Conservation (phyloP, 1,284 basidiomycete species). For the Rhodotorula sp. region DNA sequence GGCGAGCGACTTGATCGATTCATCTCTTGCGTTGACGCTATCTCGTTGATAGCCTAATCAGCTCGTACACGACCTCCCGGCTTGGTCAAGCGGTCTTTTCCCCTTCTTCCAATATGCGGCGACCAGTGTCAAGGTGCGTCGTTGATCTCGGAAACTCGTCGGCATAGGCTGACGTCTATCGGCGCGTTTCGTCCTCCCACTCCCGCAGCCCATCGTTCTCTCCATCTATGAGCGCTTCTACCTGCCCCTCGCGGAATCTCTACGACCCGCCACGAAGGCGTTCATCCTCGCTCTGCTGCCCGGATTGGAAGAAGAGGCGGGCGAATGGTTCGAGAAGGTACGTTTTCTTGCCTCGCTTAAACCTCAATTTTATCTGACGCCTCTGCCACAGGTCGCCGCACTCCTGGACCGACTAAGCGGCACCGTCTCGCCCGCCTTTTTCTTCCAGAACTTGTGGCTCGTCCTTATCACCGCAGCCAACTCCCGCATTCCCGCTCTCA, state of each 20-base stretch:
- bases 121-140: constrained; percentile 78
- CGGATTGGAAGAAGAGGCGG: constrained; percentile 90
- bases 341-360: constrained; percentile 41
- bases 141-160: too few relatives aligned
- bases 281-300: constrained; percentile 90
- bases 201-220: constrained; percentile 69
- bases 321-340: constrained; percentile 94
- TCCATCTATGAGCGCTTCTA: constrained; percentile 88
- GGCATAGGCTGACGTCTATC: not conserved
- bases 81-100: constrained; percentile 96
- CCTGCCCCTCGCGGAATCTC: constrained; percentile 73
- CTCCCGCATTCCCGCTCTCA: constrained; percentile 80
- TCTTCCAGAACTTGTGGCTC: constrained; percentile 93
- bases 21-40: not conserved
- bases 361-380: too few relatives aligned
- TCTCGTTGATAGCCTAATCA: constrained; percentile 68
- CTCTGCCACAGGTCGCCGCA: constrained; percentile 63
- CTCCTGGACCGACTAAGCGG: constrained; percentile 79
- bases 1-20: too few relatives aligned
- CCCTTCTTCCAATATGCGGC: constrained; percentile 98
- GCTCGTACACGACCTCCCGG: constrained; percentile 76
- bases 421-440: constrained; percentile 79
- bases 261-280: constrained; percentile 89
- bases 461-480: constrained; percentile 86
- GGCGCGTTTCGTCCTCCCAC: too few relatives aligned